Evolutionary conservation across 257 asterid genomes (phyloP).

Genomic region (Handroanthus guayacan): DNA sequence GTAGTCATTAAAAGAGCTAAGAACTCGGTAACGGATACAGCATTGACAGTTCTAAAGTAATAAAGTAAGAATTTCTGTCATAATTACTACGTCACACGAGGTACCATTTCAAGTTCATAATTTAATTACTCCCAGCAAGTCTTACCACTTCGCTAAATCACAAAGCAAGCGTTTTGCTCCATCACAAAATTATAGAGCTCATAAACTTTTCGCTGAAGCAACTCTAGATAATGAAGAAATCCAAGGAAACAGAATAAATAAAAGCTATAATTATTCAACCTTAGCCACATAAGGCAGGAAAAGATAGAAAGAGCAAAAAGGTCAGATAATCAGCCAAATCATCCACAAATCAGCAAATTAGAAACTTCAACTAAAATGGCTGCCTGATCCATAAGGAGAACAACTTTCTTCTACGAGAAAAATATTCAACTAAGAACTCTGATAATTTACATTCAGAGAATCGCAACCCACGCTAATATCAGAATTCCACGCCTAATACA

Average conservation of each 20-base stretch:
- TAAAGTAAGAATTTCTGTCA: neutral
- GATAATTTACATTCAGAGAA: neutral
- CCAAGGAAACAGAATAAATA: neutral
- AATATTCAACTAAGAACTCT: conserved; percentile 15
- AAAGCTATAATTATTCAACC: conserved; percentile 22
- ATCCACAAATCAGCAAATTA: conserved; percentile 18
- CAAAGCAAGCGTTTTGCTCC: conserved; percentile 3
- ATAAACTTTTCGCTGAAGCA: neutral
- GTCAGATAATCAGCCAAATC: conserved; percentile 16
- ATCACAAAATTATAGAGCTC: neutral
- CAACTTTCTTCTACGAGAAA: neutral
- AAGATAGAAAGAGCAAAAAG: conserved; percentile 17
- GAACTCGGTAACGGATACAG: neutral
- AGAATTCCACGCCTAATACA: conserved; percentile 13
- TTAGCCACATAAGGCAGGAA: conserved; percentile 28
- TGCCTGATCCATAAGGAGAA: conserved; percentile 8
- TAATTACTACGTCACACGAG: neutral
- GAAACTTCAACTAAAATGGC: conserved; percentile 5
- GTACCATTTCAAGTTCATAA: conserved; percentile 1
- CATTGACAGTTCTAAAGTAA: neutral
- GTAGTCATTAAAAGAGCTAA: neutral
- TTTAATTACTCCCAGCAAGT: neutral
- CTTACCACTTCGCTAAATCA: neutral
- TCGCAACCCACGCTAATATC: neutral
- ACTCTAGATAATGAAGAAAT: conserved; percentile 16